Base-by-base conservation (phyloP, 2,329 filamentous ascomycete genomes). In the Apiospora malaysiana region DNA sequence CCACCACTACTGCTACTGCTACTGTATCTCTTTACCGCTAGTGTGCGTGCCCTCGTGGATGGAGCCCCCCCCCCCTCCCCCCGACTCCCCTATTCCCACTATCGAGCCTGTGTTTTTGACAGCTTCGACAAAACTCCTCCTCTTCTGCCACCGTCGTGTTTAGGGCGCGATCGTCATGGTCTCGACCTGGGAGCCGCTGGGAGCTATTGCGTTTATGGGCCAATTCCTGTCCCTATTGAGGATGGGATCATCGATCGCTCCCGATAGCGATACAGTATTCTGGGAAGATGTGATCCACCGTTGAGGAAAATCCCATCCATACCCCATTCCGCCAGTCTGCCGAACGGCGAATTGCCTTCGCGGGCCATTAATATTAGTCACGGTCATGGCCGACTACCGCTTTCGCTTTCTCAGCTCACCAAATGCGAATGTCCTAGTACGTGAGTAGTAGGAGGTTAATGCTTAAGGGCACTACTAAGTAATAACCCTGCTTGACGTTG, bases 131-230 rank as follows among this genome's bases (percentile, higher is more conserved):
- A 18, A 32, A 63, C 27, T 40, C 49, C 23, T 56, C 56, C 27
- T 40, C 27, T 40, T 21, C 56, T 32, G 56, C 32, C 27, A 32
- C 32, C 32, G 56, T 63, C 56, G 56, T 32, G 27, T 63, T 63
- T 63, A 63, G 56, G 56, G 56, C 56, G 27, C 32, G 56, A 63
- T 63, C 56, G 56, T 63, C 56, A 32, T 12, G 56, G 32, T 63
- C 56, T 63, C 56, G 56, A 40, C 56, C 56, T 23, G 27, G 37
- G 56, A 12, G 45, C 56, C 40, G 40, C 56, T 23, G 27, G 37
- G 56, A 12, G 45, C 56, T 63, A 63, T 18, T 32, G 37, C 18
- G 21, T 2, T 18, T 40, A 63, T 63, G 56, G 56, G 32, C 32
- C 56, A 63, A 40, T n/a, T 63, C 56, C 32, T 63, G 32, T 18